phyloP scores from a whole-genome alignment of 306 rosid genomes.

The Biancaea sappan region DNA sequence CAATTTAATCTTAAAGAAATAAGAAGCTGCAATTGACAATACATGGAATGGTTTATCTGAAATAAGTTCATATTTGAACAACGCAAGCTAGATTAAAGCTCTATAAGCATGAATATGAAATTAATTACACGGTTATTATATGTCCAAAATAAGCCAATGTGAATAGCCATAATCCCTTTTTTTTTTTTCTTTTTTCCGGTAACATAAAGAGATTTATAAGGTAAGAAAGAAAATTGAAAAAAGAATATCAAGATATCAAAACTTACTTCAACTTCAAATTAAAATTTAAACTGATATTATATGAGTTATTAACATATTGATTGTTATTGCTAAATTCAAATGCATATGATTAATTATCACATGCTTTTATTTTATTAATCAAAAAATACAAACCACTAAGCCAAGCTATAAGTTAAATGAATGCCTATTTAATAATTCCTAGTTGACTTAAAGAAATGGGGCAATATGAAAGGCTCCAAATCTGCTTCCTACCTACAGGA shows the following conservation, averaged over 20 bases:
- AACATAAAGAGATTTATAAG: neutral
- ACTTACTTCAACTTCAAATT: neutral
- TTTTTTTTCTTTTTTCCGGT: too few relatives aligned
- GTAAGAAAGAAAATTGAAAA: neutral
- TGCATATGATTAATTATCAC: neutral
- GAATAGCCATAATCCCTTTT: neutral
- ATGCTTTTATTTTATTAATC: neutral
- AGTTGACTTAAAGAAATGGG: constrained; percentile 27
- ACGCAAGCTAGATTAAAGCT: neutral
- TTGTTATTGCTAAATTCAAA: neutral
- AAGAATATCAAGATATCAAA: neutral
- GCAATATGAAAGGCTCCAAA: constrained; percentile 14
- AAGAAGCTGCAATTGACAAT: neutral
- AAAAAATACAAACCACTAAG: neutral
- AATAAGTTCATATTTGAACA: neutral
- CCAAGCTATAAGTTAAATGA: neutral
- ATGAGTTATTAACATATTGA: neutral
- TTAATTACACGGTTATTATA: neutral
- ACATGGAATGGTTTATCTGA: neutral
- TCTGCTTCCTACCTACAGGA: constrained; percentile 34
- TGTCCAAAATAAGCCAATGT: neutral
- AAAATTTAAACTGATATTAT: neutral
- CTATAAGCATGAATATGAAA: too few relatives aligned
- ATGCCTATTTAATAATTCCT: constrained; percentile 21
- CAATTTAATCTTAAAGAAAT: too few relatives aligned